Conservation (phyloP, 352 stramenopile genomes). For the Blastocystis sp. region DNA sequence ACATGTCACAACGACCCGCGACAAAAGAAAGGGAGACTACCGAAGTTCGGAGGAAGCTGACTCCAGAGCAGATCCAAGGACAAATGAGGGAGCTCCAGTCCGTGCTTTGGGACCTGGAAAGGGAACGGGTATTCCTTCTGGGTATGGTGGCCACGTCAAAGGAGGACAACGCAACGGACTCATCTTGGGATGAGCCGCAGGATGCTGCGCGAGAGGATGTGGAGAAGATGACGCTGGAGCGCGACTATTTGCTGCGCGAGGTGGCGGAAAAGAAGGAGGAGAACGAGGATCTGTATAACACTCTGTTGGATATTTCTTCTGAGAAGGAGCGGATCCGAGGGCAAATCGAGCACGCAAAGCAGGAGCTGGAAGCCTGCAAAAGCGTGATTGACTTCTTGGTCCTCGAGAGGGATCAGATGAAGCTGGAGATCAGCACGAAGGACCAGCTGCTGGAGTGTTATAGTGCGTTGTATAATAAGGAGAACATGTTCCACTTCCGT, state of each 20-base stretch:
- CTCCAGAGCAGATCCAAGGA: neutral
- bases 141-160: neutral
- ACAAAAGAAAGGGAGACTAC: no score
- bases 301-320: neutral
- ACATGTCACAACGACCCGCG: no score
- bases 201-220: neutral
- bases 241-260: neutral
- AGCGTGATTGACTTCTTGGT: constrained; percentile 20
- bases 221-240: neutral
- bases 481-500: neutral
- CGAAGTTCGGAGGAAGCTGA: neutral
- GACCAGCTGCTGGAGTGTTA: neutral
- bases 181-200: neutral
- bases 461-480: neutral
- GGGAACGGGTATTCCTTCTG: neutral
- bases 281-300: constrained; percentile 25
- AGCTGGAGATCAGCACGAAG: neutral
- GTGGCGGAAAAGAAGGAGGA: neutral
- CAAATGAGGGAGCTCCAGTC: neutral
- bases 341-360: neutral
- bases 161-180: neutral
- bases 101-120: neutral
- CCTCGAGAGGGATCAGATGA: neutral
- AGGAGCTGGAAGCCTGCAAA: constrained; percentile 13
- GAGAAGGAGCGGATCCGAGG: neutral